Evolutionary conservation across 345 rosid genomes (phyloP), one percentile per base, ranked within the genome.

Genomic region (Populus deltoides): DNA sequence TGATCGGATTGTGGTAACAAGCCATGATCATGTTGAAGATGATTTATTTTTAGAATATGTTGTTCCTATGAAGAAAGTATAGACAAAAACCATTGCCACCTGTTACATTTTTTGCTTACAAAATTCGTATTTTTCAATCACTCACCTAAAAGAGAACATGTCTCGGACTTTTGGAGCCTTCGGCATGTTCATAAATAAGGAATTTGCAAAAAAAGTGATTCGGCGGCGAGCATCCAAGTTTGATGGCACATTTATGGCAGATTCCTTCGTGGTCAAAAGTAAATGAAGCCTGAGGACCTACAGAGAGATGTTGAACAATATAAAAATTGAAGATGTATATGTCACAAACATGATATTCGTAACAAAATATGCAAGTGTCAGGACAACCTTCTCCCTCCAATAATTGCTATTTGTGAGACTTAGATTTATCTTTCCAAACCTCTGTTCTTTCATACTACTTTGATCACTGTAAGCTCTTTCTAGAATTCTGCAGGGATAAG

Each of bases 201-300:
- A 94, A 79, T 96, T 96, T 68, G 99, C 95, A 87, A 96, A 96
- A 88, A 96, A 96, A 75, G 98, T 96, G 84, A 96, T 91, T 57
- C 99, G 92, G 66, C 98, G 97, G 41, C 99, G 97, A 83, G 97
- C 99, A 45, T 96, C 99, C 90, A 96, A 88, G 85, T 89, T 96
- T 66, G 88, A 90, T 61, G 99, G 99, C 75, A 94, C 91, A 62
- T 96, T 94, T 71, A 92, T 93, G 22, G 99, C 98, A 68, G 99
- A 94, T 86, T 96, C 99, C 92, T 92, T 94, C 66, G 92, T 89
- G 35, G 98, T 92, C 83, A 94, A 79, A 79, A 96, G 99, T 78
- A 96, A 84, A 81, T 79, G 74, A 63, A 96, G 92, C 88, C 98
- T 84, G 65, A 82, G 88, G 81, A 92, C 90, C 99, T 96, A 75